These are phyloP conservation scores for Fusarium metavorans DNA, from an alignment of 2,329 filamentous ascomycete genomes.

Conservation along the genomic window DNA sequence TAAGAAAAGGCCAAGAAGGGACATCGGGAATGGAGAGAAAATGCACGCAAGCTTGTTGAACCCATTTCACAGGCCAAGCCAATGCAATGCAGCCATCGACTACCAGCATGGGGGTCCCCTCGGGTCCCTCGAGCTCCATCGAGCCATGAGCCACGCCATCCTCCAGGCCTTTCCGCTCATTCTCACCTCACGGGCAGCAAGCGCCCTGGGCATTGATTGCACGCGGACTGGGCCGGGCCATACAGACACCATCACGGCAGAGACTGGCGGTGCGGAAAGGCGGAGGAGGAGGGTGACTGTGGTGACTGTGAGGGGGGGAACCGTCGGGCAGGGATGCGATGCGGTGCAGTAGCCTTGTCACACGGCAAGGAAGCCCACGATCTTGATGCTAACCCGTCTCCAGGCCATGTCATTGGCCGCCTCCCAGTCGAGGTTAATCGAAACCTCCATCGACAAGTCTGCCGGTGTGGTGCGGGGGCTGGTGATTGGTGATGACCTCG, in stretches of 20 bases:
- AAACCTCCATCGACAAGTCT: slow-evolving; percentile 28
- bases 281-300: neutral
- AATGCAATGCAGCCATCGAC: slow-evolving; percentile 34
- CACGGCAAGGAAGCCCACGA: slow-evolving; percentile 24
- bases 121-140: slow-evolving; percentile 1
- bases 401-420: slow-evolving; percentile 28
- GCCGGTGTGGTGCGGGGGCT: slow-evolving; percentile 33
- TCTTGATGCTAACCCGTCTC: slow-evolving; percentile 28
- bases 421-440: slow-evolving; percentile 8
- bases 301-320: neutral
- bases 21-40: neutral
- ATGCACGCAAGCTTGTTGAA: slow-evolving; percentile 22
- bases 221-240: neutral
- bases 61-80: slow-evolving; percentile 26
- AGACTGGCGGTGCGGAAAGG: slow-evolving; percentile 33
- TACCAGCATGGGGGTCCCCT: neutral
- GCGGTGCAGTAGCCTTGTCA: slow-evolving; percentile 38
- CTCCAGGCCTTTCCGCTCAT: slow-evolving; percentile 15
- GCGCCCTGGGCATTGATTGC: slow-evolving; percentile 25
- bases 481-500: slow-evolving; percentile 49
- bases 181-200: slow-evolving; percentile 26
- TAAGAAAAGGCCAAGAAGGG: slow-evolving; percentile 36
- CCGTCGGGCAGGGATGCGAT: slow-evolving; percentile 23
- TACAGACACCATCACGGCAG: neutral
- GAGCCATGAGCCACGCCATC: slow-evolving; percentile 38